These are phyloP conservation scores for Trichoderma polysporum DNA, from an alignment of 2,329 filamentous ascomycete species.

Conservation along the genomic window DNA sequence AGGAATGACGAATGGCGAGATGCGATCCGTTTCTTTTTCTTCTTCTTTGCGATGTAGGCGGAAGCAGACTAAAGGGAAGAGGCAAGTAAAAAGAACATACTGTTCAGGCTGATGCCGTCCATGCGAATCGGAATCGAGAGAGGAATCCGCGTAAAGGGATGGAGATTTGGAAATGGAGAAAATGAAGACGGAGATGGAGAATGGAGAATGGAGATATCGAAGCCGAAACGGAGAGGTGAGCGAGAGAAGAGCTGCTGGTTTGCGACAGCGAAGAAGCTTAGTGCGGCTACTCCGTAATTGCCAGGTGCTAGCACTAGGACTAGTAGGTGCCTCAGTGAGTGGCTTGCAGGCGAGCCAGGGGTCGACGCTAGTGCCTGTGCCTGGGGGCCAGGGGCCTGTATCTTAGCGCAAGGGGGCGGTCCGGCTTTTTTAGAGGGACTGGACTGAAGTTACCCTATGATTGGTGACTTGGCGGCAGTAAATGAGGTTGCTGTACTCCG, in stretches of 20 bases:
- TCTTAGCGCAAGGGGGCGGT: not conserved
- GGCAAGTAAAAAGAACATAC: not conserved
- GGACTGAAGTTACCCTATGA: no score
- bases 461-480: not conserved
- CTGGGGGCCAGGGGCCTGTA: not conserved
- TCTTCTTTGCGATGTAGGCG: not conserved
- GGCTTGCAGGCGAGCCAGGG: conserved; percentile 2
- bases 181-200: not conserved
- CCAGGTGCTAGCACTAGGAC: not conserved
- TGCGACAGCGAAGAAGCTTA: not conserved
- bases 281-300: conserved; percentile 12
- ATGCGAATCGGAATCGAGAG: not conserved
- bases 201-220: no score
- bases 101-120: not conserved
- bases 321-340: not conserved
- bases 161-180: not conserved
- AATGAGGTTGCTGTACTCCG: no score
- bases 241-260: not conserved
- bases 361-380: conserved; percentile 9
- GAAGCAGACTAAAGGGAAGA: not conserved
- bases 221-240: not conserved
- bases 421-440: not conserved
- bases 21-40: not conserved
- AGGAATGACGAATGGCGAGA: conserved; percentile 9
- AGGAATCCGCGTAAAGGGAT: not conserved